Base-by-base conservation (phyloP, 2,329 filamentous ascomycete species). In the Hortaea sp. region DNA sequence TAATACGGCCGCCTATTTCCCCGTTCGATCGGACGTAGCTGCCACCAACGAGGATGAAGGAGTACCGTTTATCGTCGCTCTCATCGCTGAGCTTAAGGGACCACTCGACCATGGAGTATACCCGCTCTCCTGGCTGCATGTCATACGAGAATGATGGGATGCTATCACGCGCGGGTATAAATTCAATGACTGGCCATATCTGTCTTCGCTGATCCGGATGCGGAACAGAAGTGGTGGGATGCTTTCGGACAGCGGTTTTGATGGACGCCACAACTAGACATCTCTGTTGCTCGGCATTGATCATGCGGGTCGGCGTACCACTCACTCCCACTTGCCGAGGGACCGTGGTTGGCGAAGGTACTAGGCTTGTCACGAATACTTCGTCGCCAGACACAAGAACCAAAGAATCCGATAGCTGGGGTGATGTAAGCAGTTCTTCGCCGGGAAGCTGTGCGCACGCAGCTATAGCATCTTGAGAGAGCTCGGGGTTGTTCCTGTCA, bases 21-120 rank as follows among this genome's bases (percentile, higher is more conserved):
- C 53, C 51, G 41, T 49, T 52, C 1, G 43, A 48, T 30, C 69
- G 70, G 0, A 77, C 78, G 4, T 76, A 72, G 7, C 55, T 58
- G 32, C 60, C 59, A 11, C 56, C 62, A 3, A 84, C 72, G 10
- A 86, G 70, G 30, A 87, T 69, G 57, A 80, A 83, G 1, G 76
- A 71, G 62, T 82, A 84, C 0, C 65, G 71, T 46, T 74, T 77
- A 34, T 77, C 71, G 46, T 77, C 76, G 30, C 69, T 65, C 4
- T 9, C 32, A 27, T 46, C 31, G 5, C 35, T 39, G 3, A 43
- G 50, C 6, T 44, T 49, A 41, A 55, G 54, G 2, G 57, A 57
- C 84, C 84, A 88, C 50, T 85, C 79, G 1, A 74, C 63, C 6
- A 88, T 62, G 1, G 76, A 72, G 39, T 77, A 70, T 1, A 88